A percentile compares a stretch with the other conserved stretches of the same genome.
Evolutionary conservation across 1,284 basidiomycete genomes (phyloP).

Genomic region (Rhodotorula sp.): DNA sequence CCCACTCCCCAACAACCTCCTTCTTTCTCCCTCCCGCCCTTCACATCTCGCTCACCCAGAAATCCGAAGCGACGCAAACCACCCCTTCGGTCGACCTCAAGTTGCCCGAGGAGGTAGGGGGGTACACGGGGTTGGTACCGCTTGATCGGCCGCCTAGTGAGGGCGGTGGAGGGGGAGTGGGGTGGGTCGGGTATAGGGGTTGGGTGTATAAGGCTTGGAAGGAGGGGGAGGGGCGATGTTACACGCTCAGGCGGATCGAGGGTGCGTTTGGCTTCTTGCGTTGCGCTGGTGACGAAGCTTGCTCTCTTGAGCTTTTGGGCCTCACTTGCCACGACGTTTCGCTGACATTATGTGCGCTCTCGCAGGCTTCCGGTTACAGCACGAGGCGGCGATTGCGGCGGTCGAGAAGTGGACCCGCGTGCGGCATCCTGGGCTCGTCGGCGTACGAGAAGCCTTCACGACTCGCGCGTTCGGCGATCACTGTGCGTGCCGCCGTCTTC

Average conservation of each 20-base stretch:
- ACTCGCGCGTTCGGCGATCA: slow-evolving; percentile 89
- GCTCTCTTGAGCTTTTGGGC: not conserved
- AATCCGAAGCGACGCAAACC: slow-evolving; percentile 70
- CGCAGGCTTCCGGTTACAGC: slow-evolving; percentile 75
- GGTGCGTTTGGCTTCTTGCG: slow-evolving; percentile 57
- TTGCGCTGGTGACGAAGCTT: not conserved
- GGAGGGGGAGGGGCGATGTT: slow-evolving; percentile 72
- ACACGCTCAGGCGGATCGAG: slow-evolving; percentile 79
- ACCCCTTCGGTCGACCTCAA: slow-evolving; percentile 42
- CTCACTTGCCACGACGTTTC: not conserved
- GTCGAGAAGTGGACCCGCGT: slow-evolving; percentile 87
- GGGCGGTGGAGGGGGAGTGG: slow-evolving; percentile 14
- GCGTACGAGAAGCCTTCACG: slow-evolving; percentile 90
- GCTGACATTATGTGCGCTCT: slow-evolving; percentile 19
- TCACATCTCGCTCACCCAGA: slow-evolving; percentile 74
- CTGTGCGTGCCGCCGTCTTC: slow-evolving; percentile 59
- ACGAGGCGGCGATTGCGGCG: slow-evolving; percentile 74
- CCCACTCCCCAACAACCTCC: slow-evolving; percentile 38
- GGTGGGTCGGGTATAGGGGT: slow-evolving; percentile 56
- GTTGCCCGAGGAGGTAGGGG: slow-evolving; percentile 40
- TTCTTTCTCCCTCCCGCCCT: slow-evolving; percentile 71
- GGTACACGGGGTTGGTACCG: slow-evolving; percentile 39
- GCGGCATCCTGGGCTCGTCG: slow-evolving; percentile 81
- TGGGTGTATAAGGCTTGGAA: slow-evolving; percentile 80
- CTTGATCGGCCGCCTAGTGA: slow-evolving; percentile 34